Evolutionary conservation across 306 rosid genomes (phyloP), one percentile per base, ranked within the genome.

Genomic region (Luffa acutangula): DNA sequence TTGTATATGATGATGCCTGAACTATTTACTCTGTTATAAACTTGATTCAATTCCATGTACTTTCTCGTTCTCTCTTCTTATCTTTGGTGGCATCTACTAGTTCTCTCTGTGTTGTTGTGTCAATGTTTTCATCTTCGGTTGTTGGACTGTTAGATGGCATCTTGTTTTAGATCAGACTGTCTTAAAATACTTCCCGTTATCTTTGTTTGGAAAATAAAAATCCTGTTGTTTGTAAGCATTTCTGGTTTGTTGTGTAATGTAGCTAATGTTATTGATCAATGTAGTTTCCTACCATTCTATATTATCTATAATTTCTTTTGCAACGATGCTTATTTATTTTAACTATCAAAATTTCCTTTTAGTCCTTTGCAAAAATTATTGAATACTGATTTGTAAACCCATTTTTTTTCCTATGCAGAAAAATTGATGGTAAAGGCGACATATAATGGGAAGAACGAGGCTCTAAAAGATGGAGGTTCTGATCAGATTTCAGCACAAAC

Each of bases 401-500:
- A 60, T 80, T 37, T 1, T 51, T 21, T 51, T 21, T 69, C 21
- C 7, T 53, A 78, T 75, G 60, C 65, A 83, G 91, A 85, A 56
- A 78, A 82, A 80, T 58, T 79, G 54, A 85, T 71, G 77, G 84
- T 49, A 36, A 82, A 84, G 42, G 69, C 76, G 0, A 63, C 82
- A 25, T 41, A 70, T 21, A 62, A 76, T 75, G 83, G 65, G 46
- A 85, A 81, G 81, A 83, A 74, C 54, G 89, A 85, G 72, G 62
- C 36, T 73, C 21, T 77, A 6, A 84, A 73, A 71, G 88, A 81
- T 54, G 82, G 78, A 62, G 76, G 79, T 33, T 82, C 87, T 31
- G 83, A 82, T 81, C 86, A 84, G 76, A 88, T 88, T 88, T 85
- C 87, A 80, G 91, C 87, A 77, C 89, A 85, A 63, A 88, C 89